These are phyloP conservation scores for Marasmius oreades DNA, from an alignment of 1,284 basidiomycete species.

Conservation along the genomic window DNA sequence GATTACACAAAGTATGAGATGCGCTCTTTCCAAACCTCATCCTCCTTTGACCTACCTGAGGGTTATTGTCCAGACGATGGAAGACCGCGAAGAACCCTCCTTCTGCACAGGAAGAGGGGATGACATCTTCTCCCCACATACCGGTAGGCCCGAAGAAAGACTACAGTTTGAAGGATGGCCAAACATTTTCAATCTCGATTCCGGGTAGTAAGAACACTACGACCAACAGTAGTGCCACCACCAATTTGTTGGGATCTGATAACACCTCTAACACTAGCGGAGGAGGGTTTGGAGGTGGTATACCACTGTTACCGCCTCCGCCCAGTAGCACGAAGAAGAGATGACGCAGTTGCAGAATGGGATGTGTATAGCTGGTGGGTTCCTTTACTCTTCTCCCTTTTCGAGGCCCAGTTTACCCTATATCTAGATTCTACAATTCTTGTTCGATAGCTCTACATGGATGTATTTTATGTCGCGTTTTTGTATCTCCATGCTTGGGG, in stretches of 20 bases:
- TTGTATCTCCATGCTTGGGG: no score
- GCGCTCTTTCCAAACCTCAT: conserved; percentile 16
- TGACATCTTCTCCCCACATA: conserved; percentile 49
- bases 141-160: conserved; percentile 87
- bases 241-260: conserved; percentile 34
- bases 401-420: no score
- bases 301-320: conserved; percentile 75
- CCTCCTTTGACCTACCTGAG: not conserved
- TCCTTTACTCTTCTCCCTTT: no score
- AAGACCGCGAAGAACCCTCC: conserved; percentile 54
- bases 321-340: conserved; percentile 40
- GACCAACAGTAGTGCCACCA: conserved; percentile 20
- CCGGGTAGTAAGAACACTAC: conserved; percentile 61
- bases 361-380: not conserved
- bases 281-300: conserved; percentile 28
- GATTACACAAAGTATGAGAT: conserved; percentile 86
- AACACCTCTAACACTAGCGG: conserved; percentile 13
- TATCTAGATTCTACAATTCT: no score
- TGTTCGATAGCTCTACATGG: no score
- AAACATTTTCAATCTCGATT: conserved; percentile 91
- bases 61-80: conserved; percentile 45
- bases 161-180: conserved; percentile 93
- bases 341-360: not conserved
- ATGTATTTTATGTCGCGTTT: no score
- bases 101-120: conserved; percentile 34